Evolutionary conservation across 208 protist species (phyloP).

Genomic region (Histomonas meleagridis): DNA sequence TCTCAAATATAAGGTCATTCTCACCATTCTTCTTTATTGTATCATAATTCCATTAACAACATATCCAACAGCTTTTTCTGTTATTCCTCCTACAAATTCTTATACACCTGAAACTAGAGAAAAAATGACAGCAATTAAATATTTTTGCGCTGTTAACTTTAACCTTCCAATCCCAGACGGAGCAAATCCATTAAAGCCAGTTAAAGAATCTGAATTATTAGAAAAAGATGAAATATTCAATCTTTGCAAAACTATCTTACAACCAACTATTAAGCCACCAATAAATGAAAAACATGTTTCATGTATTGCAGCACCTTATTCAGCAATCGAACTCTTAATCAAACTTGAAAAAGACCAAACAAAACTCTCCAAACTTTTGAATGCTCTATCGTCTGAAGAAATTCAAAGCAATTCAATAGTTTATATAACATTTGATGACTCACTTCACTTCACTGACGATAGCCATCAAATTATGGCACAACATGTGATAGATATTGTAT

Average conservation of each 20-base stretch:
- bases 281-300: too few relatives aligned
- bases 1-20: neutral
- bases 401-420: too few relatives aligned
- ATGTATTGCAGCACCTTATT: too few relatives aligned
- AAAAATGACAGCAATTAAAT: neutral
- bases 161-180: neutral
- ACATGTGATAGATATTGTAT: too few relatives aligned
- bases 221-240: neutral
- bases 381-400: too few relatives aligned
- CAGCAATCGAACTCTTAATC: too few relatives aligned
- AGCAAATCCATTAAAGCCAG: too few relatives aligned
- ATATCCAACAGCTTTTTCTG: neutral
- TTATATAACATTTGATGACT: too few relatives aligned
- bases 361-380: too few relatives aligned
- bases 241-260: neutral
- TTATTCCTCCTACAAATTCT: neutral
- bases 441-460: too few relatives aligned
- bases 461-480: too few relatives aligned
- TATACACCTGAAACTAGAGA: neutral
- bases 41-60: neutral
- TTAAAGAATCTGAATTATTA: neutral
- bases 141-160: neutral
- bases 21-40: neutral
- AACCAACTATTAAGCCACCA: neutral
- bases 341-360: too few relatives aligned